A percentile compares a stretch with the other conserved stretches of the same genome.
Conservation (phyloP, 139 green algal genomes). For the Chlorella sp. region DNA sequence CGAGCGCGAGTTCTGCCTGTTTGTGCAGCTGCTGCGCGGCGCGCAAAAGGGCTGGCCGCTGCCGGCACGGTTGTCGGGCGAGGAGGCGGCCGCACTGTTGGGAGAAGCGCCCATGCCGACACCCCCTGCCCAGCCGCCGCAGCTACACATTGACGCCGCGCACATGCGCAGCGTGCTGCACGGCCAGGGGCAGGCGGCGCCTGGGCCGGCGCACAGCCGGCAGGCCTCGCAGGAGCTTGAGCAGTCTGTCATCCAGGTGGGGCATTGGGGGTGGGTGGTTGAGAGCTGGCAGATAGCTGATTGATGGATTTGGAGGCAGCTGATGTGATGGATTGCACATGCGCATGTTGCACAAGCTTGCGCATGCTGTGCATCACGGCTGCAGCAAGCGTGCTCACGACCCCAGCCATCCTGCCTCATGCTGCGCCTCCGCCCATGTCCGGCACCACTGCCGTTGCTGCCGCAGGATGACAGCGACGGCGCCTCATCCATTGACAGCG, state of each 20-base stretch:
- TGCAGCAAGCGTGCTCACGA: too few relatives aligned
- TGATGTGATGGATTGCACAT: too few relatives aligned
- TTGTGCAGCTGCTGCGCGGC: constrained; percentile 40
- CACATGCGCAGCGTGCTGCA: constrained; percentile 16
- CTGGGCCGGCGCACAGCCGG: neutral
- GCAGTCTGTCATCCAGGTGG: constrained; percentile 20
- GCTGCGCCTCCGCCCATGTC: too few relatives aligned
- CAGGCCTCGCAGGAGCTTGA: constrained; percentile 1
- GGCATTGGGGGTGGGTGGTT: neutral
- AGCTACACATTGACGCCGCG: constrained; percentile 18
- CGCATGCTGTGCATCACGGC: too few relatives aligned
- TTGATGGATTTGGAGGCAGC: too few relatives aligned
- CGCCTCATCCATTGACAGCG: constrained; percentile 22
- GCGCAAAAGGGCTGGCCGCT: constrained; percentile 19
- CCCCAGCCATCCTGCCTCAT: neutral
- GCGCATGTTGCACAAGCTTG: too few relatives aligned
- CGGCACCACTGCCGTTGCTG: neutral
- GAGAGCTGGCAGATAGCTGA: too few relatives aligned
- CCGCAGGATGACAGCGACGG: constrained; percentile 1
- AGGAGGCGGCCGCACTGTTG: constrained; percentile 29
- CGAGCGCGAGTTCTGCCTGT: constrained; percentile 43
- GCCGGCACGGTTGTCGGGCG: neutral
- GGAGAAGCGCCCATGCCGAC: constrained; percentile 12
- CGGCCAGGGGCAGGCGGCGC: neutral
- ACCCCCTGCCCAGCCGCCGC: neutral